A percentile compares a stretch with the other conserved stretches of the same genome.
Evolutionary conservation across 805 yeast genomes (phyloP).

Genomic region (Spathaspora hagerdaliae): DNA sequence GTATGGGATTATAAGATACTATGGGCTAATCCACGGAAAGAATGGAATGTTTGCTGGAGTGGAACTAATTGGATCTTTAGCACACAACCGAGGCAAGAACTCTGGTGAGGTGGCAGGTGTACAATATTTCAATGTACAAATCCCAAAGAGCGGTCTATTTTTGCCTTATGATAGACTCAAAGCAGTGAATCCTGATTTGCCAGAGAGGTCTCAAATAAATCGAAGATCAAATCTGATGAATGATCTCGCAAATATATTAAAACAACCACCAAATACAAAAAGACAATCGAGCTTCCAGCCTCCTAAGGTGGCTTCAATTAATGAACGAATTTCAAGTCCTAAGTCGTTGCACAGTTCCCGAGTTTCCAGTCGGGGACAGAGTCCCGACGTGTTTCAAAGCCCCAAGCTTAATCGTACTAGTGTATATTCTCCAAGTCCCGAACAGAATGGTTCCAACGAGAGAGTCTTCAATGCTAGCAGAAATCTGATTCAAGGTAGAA

Average conservation of each 20-base stretch:
- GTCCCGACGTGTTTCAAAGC: background rate
- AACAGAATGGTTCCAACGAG: background rate
- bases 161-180: conserved; percentile 50
- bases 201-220: background rate
- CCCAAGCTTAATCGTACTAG: background rate
- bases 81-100: conserved; percentile 69
- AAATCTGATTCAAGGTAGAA: background rate
- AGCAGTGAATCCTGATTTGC: conserved; percentile 30
- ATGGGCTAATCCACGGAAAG: conserved; percentile 72
- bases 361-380: background rate
- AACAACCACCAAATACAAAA: background rate
- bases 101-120: conserved; percentile 76
- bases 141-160: conserved; percentile 72
- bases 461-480: no score
- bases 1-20: conserved; percentile 61
- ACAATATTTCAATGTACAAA: conserved; percentile 61
- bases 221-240: background rate
- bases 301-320: background rate
- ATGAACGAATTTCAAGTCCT: background rate
- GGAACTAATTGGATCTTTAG: conserved; percentile 65
- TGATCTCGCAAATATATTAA: background rate
- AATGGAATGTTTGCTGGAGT: conserved; percentile 80
- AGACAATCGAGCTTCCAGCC: background rate
- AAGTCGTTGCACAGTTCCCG: background rate
- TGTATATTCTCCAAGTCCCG: background rate